Conservation (phyloP, 495 filamentous ascomycete species). For the Annulohypoxylon bovei region DNA sequence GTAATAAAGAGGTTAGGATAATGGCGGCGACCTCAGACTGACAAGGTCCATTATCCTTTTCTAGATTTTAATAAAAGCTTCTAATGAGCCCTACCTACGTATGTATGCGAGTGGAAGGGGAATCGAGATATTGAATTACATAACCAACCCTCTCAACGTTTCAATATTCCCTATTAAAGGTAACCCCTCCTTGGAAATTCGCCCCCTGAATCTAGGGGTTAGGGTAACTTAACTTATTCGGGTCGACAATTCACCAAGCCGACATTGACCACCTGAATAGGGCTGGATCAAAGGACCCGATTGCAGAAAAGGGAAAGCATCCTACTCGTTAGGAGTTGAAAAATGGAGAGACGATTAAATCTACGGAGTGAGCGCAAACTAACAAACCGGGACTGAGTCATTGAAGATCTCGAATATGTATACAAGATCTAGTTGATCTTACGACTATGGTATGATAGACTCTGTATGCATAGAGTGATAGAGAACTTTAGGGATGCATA, state of each 20-base stretch:
- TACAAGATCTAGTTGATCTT: slow-evolving; percentile 19
- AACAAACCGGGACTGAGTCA: neutral
- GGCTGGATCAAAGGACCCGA: slow-evolving; percentile 33
- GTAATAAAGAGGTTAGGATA: slow-evolving; percentile 9
- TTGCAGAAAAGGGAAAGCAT: slow-evolving; percentile 23
- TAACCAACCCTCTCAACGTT: slow-evolving; percentile 1
- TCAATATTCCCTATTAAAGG: slow-evolving; percentile 15
- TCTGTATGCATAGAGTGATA: neutral
- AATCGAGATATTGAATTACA: slow-evolving; percentile 8
- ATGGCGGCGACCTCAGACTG: slow-evolving; percentile 1
- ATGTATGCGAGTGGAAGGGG: neutral
- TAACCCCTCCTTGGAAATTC: slow-evolving; percentile 10
- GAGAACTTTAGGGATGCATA: slow-evolving; percentile 7
- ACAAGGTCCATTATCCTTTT: neutral
- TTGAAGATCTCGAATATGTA: slow-evolving; percentile 18
- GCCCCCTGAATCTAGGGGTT: slow-evolving; percentile 34
- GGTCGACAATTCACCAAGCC: slow-evolving; percentile 17
- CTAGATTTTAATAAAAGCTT: slow-evolving; percentile 13
- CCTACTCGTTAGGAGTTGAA: neutral
- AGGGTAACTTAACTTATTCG: slow-evolving; percentile 5
- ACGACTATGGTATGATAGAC: slow-evolving; percentile 35
- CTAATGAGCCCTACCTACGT: slow-evolving; percentile 10
- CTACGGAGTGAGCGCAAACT: slow-evolving; percentile 8
- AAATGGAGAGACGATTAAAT: slow-evolving; percentile 12
- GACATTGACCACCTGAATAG: slow-evolving; percentile 21